A percentile compares a stretch with the other conserved stretches of the same genome.
Evolutionary conservation across 352 stramenopile species (phyloP).

Genomic region (Pythium periplocum): DNA sequence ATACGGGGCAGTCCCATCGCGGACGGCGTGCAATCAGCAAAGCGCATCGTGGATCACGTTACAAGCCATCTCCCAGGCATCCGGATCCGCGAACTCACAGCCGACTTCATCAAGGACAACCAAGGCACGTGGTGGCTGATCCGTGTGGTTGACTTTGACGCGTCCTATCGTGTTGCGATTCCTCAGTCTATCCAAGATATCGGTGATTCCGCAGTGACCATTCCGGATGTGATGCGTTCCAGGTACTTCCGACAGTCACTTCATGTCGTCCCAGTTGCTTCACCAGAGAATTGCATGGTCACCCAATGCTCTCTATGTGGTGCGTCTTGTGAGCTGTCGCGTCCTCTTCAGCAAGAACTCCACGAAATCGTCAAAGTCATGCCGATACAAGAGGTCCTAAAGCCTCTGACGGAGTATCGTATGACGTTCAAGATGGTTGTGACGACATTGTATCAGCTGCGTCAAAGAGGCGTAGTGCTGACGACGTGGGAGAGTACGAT

Average conservation of each 20-base stretch:
- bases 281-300: slow-evolving; percentile 14
- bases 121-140: slow-evolving; percentile 66
- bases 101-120: slow-evolving; percentile 68
- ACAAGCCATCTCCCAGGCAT: slow-evolving; percentile 53
- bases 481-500: slow-evolving; percentile 54
- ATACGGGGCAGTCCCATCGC: slow-evolving; percentile 49
- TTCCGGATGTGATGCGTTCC: slow-evolving; percentile 36
- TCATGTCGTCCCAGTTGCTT: slow-evolving; percentile 1
- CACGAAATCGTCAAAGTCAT: slow-evolving; percentile 20
- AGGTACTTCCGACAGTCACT: slow-evolving; percentile 31
- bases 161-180: slow-evolving; percentile 27
- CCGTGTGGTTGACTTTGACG: slow-evolving; percentile 49
- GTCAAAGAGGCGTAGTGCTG: slow-evolving; percentile 53
- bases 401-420: slow-evolving; percentile 40
- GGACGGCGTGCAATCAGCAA: slow-evolving; percentile 40
- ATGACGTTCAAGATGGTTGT: slow-evolving; percentile 81
- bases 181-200: slow-evolving; percentile 20
- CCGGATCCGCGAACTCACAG: slow-evolving; percentile 46
- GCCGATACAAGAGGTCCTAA: slow-evolving; percentile 24
- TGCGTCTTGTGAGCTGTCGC: slow-evolving; percentile 39
- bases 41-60: slow-evolving; percentile 58
- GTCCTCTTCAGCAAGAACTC: slow-evolving; percentile 34
- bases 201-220: slow-evolving; percentile 15
- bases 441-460: slow-evolving; percentile 59
- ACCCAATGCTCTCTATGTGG: slow-evolving; percentile 57